Evolutionary conservation across 441 rosid species (phyloP).

Genomic region (Euphorbia neoarborescens): DNA sequence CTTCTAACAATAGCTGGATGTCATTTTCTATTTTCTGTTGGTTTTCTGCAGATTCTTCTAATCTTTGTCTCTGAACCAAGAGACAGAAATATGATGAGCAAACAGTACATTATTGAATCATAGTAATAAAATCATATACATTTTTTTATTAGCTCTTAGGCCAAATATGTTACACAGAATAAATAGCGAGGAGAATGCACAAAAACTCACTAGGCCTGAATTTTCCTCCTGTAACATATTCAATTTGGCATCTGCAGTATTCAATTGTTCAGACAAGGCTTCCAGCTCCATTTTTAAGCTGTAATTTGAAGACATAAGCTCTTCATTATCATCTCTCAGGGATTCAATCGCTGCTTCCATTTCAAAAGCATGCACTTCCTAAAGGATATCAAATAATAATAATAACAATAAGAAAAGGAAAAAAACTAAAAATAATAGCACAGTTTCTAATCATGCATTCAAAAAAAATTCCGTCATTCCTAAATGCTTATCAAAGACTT

Average conservation of each 20-base stretch:
- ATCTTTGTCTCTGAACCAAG: slow-evolving; percentile 39
- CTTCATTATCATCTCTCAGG: slow-evolving; percentile 64
- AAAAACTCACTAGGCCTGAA: slow-evolving; percentile 45
- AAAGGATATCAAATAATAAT: slow-evolving; percentile 23
- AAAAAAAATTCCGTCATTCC: neutral
- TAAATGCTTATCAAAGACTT: neutral
- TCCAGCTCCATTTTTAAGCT: slow-evolving; percentile 50
- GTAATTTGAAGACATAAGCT: slow-evolving; percentile 39
- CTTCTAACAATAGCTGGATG: slow-evolving; percentile 46
- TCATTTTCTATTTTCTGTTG: slow-evolving; percentile 51
- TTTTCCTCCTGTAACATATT: slow-evolving; percentile 46
- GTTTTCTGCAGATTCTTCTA: slow-evolving; percentile 53
- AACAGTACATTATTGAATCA: slow-evolving; percentile 2
- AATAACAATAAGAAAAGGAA: neutral
- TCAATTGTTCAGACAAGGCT: slow-evolving; percentile 37
- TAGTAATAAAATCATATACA: neutral
- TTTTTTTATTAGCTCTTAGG: neutral
- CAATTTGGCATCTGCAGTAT: slow-evolving; percentile 42
- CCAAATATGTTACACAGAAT: neutral
- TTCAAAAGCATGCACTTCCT: slow-evolving; percentile 92
- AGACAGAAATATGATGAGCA: slow-evolving; percentile 8
- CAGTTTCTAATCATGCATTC: neutral
- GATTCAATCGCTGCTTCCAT: slow-evolving; percentile 85
- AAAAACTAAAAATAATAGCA: slow-evolving; percentile 4
- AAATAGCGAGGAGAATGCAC: slow-evolving; percentile 3